Percentiles rank a stretch among this genome's conserved stretches.
These are phyloP conservation scores for Sorghum bicolor DNA, from an alignment of 176 grass and related monocot genomes.

Conservation along the genomic window DNA sequence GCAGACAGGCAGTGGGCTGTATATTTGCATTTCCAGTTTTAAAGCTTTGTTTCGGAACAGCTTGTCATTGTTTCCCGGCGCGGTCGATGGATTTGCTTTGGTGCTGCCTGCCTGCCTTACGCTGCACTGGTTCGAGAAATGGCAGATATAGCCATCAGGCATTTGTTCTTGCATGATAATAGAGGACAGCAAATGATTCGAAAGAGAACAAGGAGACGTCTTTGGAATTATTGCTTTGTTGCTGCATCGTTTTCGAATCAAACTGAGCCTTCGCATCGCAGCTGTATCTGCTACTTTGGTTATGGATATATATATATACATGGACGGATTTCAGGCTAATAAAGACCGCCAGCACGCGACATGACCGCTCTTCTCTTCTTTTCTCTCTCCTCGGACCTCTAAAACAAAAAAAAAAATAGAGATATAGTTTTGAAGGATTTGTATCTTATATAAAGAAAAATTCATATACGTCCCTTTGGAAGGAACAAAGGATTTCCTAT, in stretches of 20 bases:
- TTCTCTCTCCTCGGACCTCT: too few species aligned
- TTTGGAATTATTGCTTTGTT: neutral
- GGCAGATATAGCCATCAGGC: neutral
- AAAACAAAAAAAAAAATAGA: too few species aligned
- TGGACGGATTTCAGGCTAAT: neutral
- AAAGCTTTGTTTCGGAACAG: neutral
- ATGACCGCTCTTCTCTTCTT: too few species aligned
- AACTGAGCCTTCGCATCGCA: neutral
- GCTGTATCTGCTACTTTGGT: neutral
- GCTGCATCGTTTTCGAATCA: constrained; percentile 6
- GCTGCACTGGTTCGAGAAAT: neutral
- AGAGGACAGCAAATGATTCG: neutral
- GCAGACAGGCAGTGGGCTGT: neutral
- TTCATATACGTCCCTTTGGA: too few species aligned
- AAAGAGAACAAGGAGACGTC: neutral
- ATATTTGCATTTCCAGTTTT: neutral
- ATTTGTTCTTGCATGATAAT: neutral
- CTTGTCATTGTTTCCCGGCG: neutral
- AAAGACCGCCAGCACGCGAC: neutral
- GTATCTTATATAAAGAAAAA: too few species aligned
- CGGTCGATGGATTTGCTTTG: neutral
- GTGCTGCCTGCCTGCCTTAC: neutral
- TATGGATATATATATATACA: too few species aligned
- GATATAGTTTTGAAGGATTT: too few species aligned
- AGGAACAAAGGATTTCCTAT: too few species aligned